A percentile compares a stretch with the other conserved stretches of the same genome.
phyloP scores from a whole-genome alignment of 805 yeast species.

The Yarrowia yakushimensis region DNA sequence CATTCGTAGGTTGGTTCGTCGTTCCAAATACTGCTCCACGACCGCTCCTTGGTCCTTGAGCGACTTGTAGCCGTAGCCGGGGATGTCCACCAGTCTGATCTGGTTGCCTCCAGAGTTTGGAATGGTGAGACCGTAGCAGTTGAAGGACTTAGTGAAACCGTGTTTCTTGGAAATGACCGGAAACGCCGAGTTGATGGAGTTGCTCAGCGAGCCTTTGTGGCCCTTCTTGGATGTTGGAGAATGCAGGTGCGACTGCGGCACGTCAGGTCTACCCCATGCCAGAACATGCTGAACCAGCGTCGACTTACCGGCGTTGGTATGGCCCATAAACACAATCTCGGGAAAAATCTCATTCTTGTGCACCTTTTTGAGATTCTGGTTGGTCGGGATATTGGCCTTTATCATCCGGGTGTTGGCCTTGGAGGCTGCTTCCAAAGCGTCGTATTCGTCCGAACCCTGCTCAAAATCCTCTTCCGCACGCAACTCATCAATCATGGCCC shows the following conservation, averaged over 20 bases:
- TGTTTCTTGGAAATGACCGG: slow-evolving; percentile 47
- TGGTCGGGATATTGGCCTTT: slow-evolving; percentile 21
- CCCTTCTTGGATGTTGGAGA: slow-evolving; percentile 34
- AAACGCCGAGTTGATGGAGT: slow-evolving; percentile 34
- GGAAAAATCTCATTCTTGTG: slow-evolving; percentile 46
- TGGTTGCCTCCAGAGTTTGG: slow-evolving; percentile 51
- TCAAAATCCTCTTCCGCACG: slow-evolving; percentile 3
- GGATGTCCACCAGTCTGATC: slow-evolving; percentile 73
- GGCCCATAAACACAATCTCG: slow-evolving; percentile 72
- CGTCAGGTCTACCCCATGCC: slow-evolving; percentile 20
- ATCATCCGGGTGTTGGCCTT: slow-evolving; percentile 6
- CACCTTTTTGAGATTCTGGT: slow-evolving; percentile 10
- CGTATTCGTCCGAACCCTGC: background rate
- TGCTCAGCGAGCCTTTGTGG: slow-evolving; percentile 32
- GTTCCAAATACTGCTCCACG: slow-evolving; percentile 58
- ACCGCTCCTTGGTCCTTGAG: slow-evolving; percentile 63
- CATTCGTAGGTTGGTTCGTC: slow-evolving; percentile 52
- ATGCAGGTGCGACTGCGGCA: slow-evolving; percentile 45
- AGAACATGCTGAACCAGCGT: slow-evolving; percentile 47
- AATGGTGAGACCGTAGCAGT: slow-evolving; percentile 47
- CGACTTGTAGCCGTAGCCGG: slow-evolving; percentile 84
- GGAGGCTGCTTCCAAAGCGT: background rate
- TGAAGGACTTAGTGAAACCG: slow-evolving; percentile 62
- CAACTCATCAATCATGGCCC: slow-evolving; percentile 15
- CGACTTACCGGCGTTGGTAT: slow-evolving; percentile 85